Conservation (phyloP, 371 early-diverging fungal genomes). For the Phascolomyces articulosus region DNA sequence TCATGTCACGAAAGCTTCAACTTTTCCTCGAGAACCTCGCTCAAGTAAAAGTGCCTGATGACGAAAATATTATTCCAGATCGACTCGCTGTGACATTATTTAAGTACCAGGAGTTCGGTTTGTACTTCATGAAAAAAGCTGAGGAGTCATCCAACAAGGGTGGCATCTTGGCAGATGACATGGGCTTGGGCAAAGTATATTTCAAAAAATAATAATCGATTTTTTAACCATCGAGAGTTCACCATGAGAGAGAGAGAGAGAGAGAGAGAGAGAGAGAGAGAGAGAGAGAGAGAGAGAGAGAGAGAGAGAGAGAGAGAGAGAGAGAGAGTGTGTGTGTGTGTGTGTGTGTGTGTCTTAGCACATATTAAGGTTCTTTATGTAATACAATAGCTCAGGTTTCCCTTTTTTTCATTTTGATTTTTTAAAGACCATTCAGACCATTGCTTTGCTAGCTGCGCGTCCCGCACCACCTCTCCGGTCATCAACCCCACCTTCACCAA, state of each 20-base stretch:
- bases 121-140: constrained; percentile 61
- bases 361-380: background rate
- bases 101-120: constrained; percentile 65
- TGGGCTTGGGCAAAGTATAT: constrained; percentile 52
- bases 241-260: no score
- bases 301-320: no score
- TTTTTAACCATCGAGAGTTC: no score
- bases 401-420: no score
- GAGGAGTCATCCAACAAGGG: constrained; percentile 46
- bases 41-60: background rate
- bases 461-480: constrained; percentile 7
- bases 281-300: no score
- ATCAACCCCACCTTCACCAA: no score
- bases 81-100: no score
- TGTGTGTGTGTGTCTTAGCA: no score
- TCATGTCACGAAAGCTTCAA: background rate
- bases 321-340: no score
- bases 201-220: background rate
- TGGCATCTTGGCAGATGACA: constrained; percentile 80
- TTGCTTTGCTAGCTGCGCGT: constrained; percentile 70
- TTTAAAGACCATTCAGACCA: constrained; percentile 82
- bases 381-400: background rate
- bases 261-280: no score
- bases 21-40: background rate
- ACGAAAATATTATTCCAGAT: background rate